Evolutionary conservation across 176 grass and related monocot species (phyloP).

Genomic region (Typha latifolia): DNA sequence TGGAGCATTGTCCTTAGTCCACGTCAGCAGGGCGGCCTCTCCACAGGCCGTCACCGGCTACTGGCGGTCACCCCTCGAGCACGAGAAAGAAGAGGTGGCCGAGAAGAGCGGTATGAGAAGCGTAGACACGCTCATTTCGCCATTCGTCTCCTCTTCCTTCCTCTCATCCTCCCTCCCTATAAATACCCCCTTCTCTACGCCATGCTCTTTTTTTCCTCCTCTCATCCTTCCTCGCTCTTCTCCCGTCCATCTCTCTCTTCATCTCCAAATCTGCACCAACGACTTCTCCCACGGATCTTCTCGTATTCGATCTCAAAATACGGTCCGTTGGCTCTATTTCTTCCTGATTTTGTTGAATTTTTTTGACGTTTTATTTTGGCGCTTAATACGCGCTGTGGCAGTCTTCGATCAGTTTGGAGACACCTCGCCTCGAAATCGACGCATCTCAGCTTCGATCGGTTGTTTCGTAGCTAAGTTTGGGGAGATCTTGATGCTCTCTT

Average conservation of each 20-base stretch:
- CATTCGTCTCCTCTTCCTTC: constrained; percentile 1
- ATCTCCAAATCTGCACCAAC: neutral
- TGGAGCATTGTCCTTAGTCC: neutral
- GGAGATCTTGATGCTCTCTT: neutral
- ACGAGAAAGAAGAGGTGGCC: neutral
- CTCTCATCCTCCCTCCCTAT: neutral
- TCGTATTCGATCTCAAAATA: neutral
- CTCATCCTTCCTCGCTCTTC: neutral
- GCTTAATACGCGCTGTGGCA: too few species aligned
- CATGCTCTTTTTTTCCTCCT: constrained; percentile 16
- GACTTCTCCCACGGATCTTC: neutral
- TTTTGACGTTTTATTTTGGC: neutral
- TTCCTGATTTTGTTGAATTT: neutral
- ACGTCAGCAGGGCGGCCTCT: neutral
- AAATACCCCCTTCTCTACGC: neutral
- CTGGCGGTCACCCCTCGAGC: neutral
- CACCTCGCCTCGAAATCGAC: neutral
- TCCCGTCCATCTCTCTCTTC: neutral
- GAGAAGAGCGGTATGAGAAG: neutral
- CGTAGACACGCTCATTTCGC: neutral
- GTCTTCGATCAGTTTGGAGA: neutral
- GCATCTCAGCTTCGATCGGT: neutral
- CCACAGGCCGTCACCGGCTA: neutral
- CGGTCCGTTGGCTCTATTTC: neutral
- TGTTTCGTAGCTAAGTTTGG: neutral